These are phyloP conservation scores for Daldinia caldariorum DNA, from an alignment of 495 filamentous ascomycete species.

Conservation along the genomic window DNA sequence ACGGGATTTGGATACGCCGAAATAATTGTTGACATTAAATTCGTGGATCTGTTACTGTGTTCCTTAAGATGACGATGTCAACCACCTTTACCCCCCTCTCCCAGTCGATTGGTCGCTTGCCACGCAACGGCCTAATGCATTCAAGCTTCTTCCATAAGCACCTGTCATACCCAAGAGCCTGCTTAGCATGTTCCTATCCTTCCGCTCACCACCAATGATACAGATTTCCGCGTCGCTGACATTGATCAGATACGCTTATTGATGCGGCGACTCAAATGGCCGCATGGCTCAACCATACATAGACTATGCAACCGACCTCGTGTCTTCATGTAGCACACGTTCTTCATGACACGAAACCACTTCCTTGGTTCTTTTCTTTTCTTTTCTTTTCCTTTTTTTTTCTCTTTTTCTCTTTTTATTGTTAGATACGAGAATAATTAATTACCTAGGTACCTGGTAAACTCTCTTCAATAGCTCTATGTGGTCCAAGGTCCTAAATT, in stretches of 20 bases:
- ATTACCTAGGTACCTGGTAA: constrained; percentile 15
- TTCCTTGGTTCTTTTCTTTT: constrained; percentile 24
- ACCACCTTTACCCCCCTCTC: neutral
- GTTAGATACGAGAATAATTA: constrained; percentile 17
- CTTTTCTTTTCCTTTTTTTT: too few relatives aligned
- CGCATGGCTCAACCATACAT: constrained; percentile 13
- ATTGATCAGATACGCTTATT: constrained; percentile 33
- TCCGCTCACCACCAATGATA: constrained; percentile 31
- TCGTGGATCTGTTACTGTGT: constrained; percentile 30
- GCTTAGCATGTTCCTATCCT: constrained; percentile 38
- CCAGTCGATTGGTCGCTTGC: constrained; percentile 24
- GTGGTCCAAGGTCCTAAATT: constrained; percentile 22
- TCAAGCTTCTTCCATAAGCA: constrained; percentile 20
- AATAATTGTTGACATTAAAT: constrained; percentile 21
- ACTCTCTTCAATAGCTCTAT: constrained; percentile 22
- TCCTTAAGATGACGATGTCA: constrained; percentile 4
- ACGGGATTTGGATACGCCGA: constrained; percentile 32
- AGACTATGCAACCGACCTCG: constrained; percentile 35
- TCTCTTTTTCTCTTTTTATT: constrained; percentile 19
- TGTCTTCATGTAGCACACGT: constrained; percentile 36
- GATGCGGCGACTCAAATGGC: constrained; percentile 34
- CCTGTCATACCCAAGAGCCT: constrained; percentile 34
- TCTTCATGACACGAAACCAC: constrained; percentile 25
- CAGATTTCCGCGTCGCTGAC: constrained; percentile 26
- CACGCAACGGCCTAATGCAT: constrained; percentile 35